Evolutionary conservation across 345 rosid species (phyloP).

Genomic region (Nasturtium officinale): DNA sequence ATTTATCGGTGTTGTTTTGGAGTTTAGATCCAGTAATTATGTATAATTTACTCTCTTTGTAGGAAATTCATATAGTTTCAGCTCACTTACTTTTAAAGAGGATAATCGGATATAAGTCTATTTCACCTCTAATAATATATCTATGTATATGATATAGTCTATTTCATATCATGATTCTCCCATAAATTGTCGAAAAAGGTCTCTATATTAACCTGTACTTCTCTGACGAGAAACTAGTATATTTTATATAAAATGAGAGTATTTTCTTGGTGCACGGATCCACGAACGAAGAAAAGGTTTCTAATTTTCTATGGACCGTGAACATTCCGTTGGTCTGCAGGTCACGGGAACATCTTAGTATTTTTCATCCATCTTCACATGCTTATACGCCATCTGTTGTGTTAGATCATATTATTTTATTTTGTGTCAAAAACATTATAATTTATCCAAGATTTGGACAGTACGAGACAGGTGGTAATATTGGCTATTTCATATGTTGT

Average conservation of each 20-base stretch:
- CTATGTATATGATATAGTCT: neutral
- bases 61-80: neutral
- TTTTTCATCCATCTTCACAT: conserved; percentile 36
- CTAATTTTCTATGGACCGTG: neutral
- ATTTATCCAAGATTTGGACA: conserved; percentile 23
- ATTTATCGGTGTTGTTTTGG: neutral
- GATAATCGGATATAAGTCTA: neutral
- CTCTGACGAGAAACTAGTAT: neutral
- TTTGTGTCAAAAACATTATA: neutral
- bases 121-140: neutral
- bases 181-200: neutral
- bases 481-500: conserved; percentile 21
- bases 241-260: neutral
- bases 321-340: conserved; percentile 40
- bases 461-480: conserved; percentile 15
- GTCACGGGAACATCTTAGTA: conserved; percentile 39
- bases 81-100: neutral
- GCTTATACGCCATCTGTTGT: conserved; percentile 27
- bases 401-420: conserved; percentile 7
- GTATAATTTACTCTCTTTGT: neutral
- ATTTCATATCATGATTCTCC: neutral
- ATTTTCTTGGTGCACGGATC: conserved; percentile 16
- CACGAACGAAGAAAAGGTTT: conserved; percentile 20
- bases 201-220: neutral
- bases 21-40: too few relatives aligned